Base-by-base conservation (phyloP, 768 basidiomycete genomes). In the Cubamyces lactineus region DNA sequence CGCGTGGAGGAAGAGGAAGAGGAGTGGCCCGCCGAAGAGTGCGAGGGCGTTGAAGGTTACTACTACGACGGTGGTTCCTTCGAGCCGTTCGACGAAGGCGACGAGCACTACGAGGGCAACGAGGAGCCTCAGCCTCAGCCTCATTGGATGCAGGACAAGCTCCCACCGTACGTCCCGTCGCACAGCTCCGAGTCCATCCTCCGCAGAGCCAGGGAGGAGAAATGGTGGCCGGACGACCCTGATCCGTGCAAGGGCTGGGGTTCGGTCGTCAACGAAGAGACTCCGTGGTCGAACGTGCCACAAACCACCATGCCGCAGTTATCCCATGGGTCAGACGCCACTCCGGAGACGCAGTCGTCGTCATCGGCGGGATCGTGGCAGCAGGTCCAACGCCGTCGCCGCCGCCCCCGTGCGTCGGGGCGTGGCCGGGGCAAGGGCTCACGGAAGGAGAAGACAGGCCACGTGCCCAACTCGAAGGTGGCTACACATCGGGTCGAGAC, bases 31-130 rank as follows among this genome's bases (percentile, higher is more conserved):
- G 28, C 19, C 23, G 57, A 59, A 9, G 56, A 56, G 30, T 49
- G 58, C 24, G 57, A 48, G 17, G 52, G 56, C 4, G 52, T 57
- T 1, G n/a, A 11, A 5, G 62, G 42, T 3, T n/a, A 53, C n/a
- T 55, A 56, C 51, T 60, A 53, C 42, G 17, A 17, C 13, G 53
- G 53, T 24, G 58, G 54, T 12, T 59, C 60, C 1, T 60, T 64
- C 59, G 50, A 51, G 23, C 61, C 45, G 26, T 34, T 45, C 52
- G 64, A 34, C 3, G 53, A 56, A 17, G 63, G 47, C 17, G 49
- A 15, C 23, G 39, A 51, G 23, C 2, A 34, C 6, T 34, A 34
- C 34, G 6, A 11, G 34, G 34, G 8, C 3, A 7, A n/a, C 17
- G 3, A 16, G 53, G 42, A 16, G 16, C 45, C 55, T 34, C 28